phyloP scores from a whole-genome alignment of 1,284 basidiomycete species.

The Ustanciosporium gigantosporum region DNA sequence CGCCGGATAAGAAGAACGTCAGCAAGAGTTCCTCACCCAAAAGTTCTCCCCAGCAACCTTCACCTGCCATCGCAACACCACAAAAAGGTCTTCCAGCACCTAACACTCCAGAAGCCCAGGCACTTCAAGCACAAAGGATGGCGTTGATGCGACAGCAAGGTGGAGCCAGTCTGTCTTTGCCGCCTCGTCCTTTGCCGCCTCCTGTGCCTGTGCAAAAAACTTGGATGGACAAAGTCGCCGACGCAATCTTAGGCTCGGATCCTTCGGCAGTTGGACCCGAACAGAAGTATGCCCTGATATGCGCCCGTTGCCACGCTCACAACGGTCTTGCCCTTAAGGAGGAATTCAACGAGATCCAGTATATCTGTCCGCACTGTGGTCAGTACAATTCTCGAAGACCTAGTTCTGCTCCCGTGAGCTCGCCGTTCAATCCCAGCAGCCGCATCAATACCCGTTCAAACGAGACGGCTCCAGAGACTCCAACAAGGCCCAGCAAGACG shows the following conservation, averaged over 20 bases:
- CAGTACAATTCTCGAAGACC: constrained; percentile 68
- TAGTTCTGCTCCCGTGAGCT: constrained; percentile 53
- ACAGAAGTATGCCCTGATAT: constrained; percentile 83
- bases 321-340: constrained; percentile 90
- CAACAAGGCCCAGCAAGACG: constrained; percentile 12
- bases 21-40: neutral
- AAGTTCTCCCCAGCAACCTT: neutral
- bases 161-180: neutral
- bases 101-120: constrained; percentile 17
- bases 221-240: constrained; percentile 62
- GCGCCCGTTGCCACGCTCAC: constrained; percentile 86
- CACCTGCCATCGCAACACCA: neutral
- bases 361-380: constrained; percentile 74
- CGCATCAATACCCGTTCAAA: too few species aligned
- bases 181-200: constrained; percentile 4
- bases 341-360: constrained; percentile 85
- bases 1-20: constrained; percentile 1
- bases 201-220: constrained; percentile 17
- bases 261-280: constrained; percentile 59
- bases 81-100: neutral
- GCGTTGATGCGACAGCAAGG: constrained; percentile 33
- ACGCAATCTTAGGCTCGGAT: constrained; percentile 62
- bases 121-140: constrained; percentile 33
- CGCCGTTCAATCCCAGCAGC: constrained; percentile 36
- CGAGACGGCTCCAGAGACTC: constrained; percentile 8